phyloP scores from a whole-genome alignment of 306 rosid genomes.

The Luffa aegyptiaca region DNA sequence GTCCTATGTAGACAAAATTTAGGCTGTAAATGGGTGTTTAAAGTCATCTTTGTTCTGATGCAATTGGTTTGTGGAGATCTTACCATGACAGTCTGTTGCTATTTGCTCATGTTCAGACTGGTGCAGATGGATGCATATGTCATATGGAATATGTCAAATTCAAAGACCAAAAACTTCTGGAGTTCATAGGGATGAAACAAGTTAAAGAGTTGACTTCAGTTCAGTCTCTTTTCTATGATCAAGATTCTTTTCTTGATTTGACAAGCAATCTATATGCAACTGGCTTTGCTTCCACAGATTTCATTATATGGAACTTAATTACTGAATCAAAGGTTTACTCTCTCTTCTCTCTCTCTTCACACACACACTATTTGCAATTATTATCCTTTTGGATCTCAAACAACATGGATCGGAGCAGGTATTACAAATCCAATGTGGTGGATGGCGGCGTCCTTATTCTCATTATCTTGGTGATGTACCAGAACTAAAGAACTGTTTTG shows the following conservation, averaged over 20 bases:
- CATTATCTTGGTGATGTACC: slow-evolving; percentile 77
- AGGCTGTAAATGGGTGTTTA: neutral
- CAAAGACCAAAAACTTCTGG: slow-evolving; percentile 43
- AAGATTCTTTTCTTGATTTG: slow-evolving; percentile 21
- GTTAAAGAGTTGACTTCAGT: slow-evolving; percentile 79
- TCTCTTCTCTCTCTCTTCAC: slow-evolving; percentile 4
- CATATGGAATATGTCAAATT: slow-evolving; percentile 51
- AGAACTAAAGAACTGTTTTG: slow-evolving; percentile 74
- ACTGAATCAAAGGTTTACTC: slow-evolving; percentile 69
- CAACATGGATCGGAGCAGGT: slow-evolving; percentile 37
- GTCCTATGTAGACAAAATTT: neutral
- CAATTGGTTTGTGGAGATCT: neutral
- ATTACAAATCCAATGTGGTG: slow-evolving; percentile 80
- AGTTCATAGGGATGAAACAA: slow-evolving; percentile 91
- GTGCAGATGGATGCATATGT: slow-evolving; percentile 95
- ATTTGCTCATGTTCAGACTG: slow-evolving; percentile 52
- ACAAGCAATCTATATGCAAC: slow-evolving; percentile 51
- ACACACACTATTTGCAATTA: neutral
- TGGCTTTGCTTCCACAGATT: slow-evolving; percentile 90
- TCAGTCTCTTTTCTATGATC: slow-evolving; percentile 37
- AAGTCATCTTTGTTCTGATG: neutral
- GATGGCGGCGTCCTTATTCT: slow-evolving; percentile 97
- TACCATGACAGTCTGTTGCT: neutral
- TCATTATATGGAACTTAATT: slow-evolving; percentile 64
- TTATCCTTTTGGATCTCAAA: slow-evolving; percentile 13